Base-by-base conservation (phyloP, 2,329 filamentous ascomycete genomes). In the Aspergillus sp. region DNA sequence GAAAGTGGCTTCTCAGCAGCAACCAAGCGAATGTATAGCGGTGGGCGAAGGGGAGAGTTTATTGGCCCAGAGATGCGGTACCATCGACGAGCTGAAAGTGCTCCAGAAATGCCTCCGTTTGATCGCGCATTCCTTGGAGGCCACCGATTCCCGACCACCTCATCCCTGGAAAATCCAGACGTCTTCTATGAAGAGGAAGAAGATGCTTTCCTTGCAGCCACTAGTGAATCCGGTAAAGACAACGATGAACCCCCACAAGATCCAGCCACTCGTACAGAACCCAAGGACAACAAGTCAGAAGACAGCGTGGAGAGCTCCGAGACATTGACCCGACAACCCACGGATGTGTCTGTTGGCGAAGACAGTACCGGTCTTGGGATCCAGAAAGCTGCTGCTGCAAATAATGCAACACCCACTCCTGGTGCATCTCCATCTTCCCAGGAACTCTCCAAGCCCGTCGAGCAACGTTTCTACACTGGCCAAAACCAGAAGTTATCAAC, bases 161-260 rank as follows among this genome's bases (percentile, higher is more conserved):
- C 74, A 7, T 67, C 71, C 1, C 66, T 79, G 51, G 73, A 76
- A 49, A 74, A 75, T 41, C 72, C 73, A 5, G 79, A 81, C 62
- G 79, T 80, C 4, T 79, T 81, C 57, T 77, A 80, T 47, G 79
- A 81, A 62, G 78, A 81, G 60, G 79, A 81, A 59, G 79, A 81
- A 57, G 78, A 81, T 65, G 77, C 76, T 9, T 79, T 79, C 57
- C 61, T 79, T 42, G 77, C 77, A 22, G 77, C 77, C 22, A 70
- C 67, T 12, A 70, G 67, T 40, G 66, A 73, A 45, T 67, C 67
- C 15, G 68, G 68, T 5, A 66, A 59, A 44, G 62, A 62, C 8
- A 60, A 54, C 40, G 61, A 62, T 27, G 61, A 60, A 37, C 50
- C 57, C 27, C 59, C 50, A 13, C 45, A 51, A 6, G 51, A 53